Base-by-base conservation (phyloP, 495 filamentous ascomycete species). In the Xylaria sp. region DNA sequence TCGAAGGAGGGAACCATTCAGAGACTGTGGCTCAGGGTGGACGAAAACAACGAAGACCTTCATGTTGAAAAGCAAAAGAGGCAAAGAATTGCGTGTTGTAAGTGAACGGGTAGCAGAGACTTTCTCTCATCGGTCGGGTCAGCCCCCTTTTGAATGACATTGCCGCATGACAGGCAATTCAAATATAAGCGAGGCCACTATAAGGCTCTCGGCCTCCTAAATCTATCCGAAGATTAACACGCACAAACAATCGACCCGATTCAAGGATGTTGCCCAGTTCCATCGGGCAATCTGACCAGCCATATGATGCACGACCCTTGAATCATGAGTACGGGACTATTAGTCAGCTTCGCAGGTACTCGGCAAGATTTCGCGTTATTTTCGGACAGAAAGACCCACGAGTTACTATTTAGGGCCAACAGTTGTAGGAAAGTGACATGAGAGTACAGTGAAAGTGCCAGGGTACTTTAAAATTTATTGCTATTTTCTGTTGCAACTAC, bases 301-400 rank as follows among this genome's bases (percentile, higher is more conserved):
- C 35, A 26, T 63, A 15, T 9, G 15, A 33, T 48, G 24, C 17
- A 48, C 0, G 6, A 19, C 14, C 21, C 14, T 15, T 48, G 6
- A 31, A 63, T 63, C 6, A 17, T 31, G 17, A 14, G 17, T 17
- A 44, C 31, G 40, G 15, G 3, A 26, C 9, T 17, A 29, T 29
- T 63, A 24, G 61, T 63, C 35, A 44, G 24, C 61, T 46, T 6
- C 40, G 24, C 61, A 63, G n/a, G 61, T 46, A n/a, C 29, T 63
- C 61, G 61, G 61, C 19, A 46, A 43, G 41, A 29, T 29, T 46
- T 63, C 61, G 61, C 41, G 46, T 1, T 29, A 11, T 63, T 63
- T 63, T 63, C 61, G 61, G 61, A 62, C 35, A 15, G 11, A 15
- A 3, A 15, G 52, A 55, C 40, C 24, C 61, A 24, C 21, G 37